These are phyloP conservation scores for Fusarium sp. DNA, from an alignment of 2,329 filamentous ascomycete species.

Conservation along the genomic window DNA sequence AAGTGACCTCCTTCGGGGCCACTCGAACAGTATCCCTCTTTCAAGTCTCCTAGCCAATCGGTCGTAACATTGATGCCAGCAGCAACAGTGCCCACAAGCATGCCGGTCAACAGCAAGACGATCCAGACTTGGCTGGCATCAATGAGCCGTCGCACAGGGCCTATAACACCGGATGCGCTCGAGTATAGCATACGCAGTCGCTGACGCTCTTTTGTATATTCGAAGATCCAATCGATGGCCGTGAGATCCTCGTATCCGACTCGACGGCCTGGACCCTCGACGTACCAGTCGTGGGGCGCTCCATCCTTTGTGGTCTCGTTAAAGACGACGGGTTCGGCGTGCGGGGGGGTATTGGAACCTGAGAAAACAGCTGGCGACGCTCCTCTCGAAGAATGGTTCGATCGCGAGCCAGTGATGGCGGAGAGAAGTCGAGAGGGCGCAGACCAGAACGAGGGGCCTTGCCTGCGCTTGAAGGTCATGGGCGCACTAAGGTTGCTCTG, in stretches of 20 bases:
- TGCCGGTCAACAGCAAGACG: slow-evolving; percentile 85
- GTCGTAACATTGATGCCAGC: slow-evolving; percentile 91
- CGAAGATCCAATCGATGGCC: slow-evolving; percentile 99
- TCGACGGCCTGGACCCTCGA: slow-evolving; percentile 87
- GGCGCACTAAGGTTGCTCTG: slow-evolving; percentile 63
- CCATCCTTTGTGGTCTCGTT: slow-evolving; percentile 60
- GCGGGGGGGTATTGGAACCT: slow-evolving; percentile 27
- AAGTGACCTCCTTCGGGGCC: slow-evolving; percentile 83
- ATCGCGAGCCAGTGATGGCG: slow-evolving; percentile 55
- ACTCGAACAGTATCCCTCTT: slow-evolving; percentile 87
- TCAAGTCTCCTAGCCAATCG: slow-evolving; percentile 94
- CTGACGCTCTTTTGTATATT: slow-evolving; percentile 96
- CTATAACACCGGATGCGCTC: slow-evolving; percentile 76
- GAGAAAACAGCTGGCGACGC: slow-evolving; percentile 37
- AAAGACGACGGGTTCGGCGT: slow-evolving; percentile 30
- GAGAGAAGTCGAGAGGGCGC: slow-evolving; percentile 63
- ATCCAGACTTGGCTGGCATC: slow-evolving; percentile 95
- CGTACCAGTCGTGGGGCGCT: slow-evolving; percentile 81
- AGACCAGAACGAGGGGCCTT: slow-evolving; percentile 64
- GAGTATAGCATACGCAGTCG: slow-evolving; percentile 82
- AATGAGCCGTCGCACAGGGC: slow-evolving; percentile 77
- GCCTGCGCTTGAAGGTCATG: slow-evolving; percentile 79
- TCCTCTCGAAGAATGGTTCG: slow-evolving; percentile 34
- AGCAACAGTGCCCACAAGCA: slow-evolving; percentile 86
- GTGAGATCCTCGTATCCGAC: slow-evolving; percentile 97